Evolutionary conservation across 2,329 filamentous ascomycete species (phyloP).

Genomic region (Aspergillus sp.): DNA sequence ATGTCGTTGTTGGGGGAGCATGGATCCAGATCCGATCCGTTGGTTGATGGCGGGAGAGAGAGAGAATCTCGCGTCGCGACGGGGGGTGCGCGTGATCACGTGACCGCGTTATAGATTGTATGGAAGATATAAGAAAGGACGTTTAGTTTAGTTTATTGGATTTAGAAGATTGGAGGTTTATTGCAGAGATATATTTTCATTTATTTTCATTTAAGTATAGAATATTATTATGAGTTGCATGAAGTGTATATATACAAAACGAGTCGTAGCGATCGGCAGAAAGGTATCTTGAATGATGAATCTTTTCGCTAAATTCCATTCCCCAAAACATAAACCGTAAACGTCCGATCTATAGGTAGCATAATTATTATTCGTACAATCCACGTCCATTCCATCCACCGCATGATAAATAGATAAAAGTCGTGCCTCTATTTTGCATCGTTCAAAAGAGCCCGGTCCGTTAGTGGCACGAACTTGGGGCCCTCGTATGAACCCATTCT

Average conservation of each 20-base stretch:
- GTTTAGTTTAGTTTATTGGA: not conserved
- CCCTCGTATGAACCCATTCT: conserved; percentile 35
- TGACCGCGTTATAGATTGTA: not conserved
- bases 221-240: not conserved
- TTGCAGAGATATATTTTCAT: not conserved
- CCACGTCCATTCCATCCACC: too few species aligned
- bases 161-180: not conserved
- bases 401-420: not conserved
- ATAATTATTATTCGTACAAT: not conserved
- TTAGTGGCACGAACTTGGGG: conserved; percentile 36
- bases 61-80: not conserved
- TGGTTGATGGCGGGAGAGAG: not conserved
- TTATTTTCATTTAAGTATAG: not conserved
- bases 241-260: not conserved
- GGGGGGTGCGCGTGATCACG: conserved; percentile 3
- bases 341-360: not conserved
- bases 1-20: not conserved
- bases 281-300: not conserved
- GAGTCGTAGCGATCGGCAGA: not conserved
- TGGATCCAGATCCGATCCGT: too few species aligned
- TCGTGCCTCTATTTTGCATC: conserved; percentile 21
- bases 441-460: conserved; percentile 31
- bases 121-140: too few species aligned
- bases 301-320: not conserved
- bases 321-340: not conserved